Conservation (phyloP, 2,329 filamentous ascomycete genomes). For the Cordyceps tenuipes region DNA sequence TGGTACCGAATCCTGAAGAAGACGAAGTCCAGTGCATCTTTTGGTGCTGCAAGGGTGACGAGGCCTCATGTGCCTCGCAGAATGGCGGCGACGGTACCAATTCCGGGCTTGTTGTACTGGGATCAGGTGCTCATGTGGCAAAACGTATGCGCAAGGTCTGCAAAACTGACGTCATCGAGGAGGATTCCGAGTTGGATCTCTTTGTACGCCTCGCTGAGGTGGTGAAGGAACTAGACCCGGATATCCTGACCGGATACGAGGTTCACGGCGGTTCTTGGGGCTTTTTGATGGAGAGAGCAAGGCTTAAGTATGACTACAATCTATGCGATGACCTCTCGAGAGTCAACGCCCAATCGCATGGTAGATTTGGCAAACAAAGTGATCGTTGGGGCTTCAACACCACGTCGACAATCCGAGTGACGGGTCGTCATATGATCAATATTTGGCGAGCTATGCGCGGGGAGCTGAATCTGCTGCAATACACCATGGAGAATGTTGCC, state of each 20-base stretch:
- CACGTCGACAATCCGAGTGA: conserved; percentile 86
- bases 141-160: conserved; percentile 55
- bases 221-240: conserved; percentile 76
- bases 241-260: conserved; percentile 90
- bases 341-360: conserved; percentile 75
- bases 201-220: conserved; percentile 81
- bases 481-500: conserved; percentile 91
- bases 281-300: conserved; percentile 83
- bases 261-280: conserved; percentile 93
- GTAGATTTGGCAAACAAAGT: conserved; percentile 74
- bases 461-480: conserved; percentile 87
- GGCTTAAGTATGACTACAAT: conserved; percentile 79
- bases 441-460: conserved; percentile 93
- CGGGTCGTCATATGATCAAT: conserved; percentile 91
- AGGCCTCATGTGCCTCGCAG: conserved; percentile 35
- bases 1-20: conserved; percentile 82
- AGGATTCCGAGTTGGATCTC: conserved; percentile 73
- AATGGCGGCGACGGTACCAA: conserved; percentile 38
- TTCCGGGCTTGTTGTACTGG: conserved; percentile 66
- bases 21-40: conserved; percentile 86
- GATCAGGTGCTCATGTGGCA: conserved; percentile 50
- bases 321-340: conserved; percentile 86
- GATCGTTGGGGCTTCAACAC: conserved; percentile 93
- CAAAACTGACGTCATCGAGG: conserved; percentile 58
- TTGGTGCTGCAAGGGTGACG: conserved; percentile 78